These are phyloP conservation scores for Aegilops umbellulata DNA, from an alignment of 176 grass and related monocot genomes.

Conservation along the genomic window DNA sequence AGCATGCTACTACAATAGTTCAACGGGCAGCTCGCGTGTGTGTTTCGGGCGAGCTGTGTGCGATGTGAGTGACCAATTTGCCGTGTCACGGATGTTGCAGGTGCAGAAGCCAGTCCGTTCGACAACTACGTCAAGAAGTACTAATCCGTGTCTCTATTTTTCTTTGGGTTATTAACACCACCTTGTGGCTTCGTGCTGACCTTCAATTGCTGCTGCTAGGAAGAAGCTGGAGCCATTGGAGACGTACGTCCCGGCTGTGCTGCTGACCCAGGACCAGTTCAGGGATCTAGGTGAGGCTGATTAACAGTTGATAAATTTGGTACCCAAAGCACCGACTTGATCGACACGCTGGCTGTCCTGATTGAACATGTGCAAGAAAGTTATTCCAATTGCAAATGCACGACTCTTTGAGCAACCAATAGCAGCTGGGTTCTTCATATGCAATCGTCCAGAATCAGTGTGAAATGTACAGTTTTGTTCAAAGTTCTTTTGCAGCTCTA, in stretches of 20 bases:
- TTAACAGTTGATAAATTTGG: background rate
- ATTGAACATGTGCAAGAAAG: background rate
- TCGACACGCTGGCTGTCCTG: background rate
- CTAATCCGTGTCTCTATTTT: background rate
- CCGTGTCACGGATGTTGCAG: slow-evolving; percentile 33
- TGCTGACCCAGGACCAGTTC: slow-evolving; percentile 82
- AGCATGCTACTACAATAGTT: background rate
- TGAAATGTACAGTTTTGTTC: background rate
- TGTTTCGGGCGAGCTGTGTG: background rate
- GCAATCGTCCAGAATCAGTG: background rate
- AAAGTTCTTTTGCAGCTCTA: background rate
- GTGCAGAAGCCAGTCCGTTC: slow-evolving; percentile 52
- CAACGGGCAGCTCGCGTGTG: background rate
- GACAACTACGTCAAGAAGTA: slow-evolving; percentile 93
- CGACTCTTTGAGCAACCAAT: background rate
- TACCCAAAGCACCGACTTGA: background rate
- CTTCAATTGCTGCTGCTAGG: slow-evolving; percentile 37
- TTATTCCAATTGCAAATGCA: background rate
- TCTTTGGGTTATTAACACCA: background rate
- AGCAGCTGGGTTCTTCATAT: background rate
- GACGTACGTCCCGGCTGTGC: slow-evolving; percentile 73
- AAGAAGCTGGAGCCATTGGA: slow-evolving; percentile 95
- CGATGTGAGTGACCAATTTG: background rate
- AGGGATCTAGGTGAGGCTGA: slow-evolving; percentile 62
- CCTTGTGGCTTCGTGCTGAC: background rate